Conservation (phyloP, 2,329 filamentous ascomycete genomes). For the Penicillium digitatum region DNA sequence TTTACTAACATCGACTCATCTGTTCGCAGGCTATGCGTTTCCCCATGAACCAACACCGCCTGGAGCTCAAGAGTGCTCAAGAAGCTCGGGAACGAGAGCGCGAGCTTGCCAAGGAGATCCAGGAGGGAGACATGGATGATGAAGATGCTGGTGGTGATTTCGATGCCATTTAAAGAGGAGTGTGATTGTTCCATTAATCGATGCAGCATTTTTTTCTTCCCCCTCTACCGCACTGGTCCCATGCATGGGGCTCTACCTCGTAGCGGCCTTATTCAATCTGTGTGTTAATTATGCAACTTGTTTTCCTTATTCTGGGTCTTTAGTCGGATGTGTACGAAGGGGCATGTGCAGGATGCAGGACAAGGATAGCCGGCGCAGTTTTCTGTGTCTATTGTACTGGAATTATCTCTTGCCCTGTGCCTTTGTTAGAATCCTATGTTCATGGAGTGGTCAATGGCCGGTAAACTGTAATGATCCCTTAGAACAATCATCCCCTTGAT, state of each 20-base stretch:
- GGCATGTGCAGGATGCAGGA: constrained; percentile 26
- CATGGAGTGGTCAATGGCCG: neutral
- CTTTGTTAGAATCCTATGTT: neutral
- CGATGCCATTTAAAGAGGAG: constrained; percentile 72
- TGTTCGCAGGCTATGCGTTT: constrained; percentile 82
- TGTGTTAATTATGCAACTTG: constrained; percentile 30
- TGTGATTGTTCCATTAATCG: constrained; percentile 16
- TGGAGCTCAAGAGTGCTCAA: constrained; percentile 96
- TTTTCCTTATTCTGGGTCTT: constrained; percentile 15
- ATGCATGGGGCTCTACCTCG: constrained; percentile 17
- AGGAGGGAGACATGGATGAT: constrained; percentile 94
- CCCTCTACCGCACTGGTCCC: constrained; percentile 10
- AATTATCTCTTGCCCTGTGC: constrained; percentile 19
- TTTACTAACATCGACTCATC: constrained; percentile 26
- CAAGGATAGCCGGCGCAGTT: constrained; percentile 26
- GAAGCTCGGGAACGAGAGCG: constrained; percentile 95
- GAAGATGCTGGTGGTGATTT: constrained; percentile 95
- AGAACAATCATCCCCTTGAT: neutral
- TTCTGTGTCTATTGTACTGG: constrained; percentile 28
- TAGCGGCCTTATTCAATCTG: constrained; percentile 22
- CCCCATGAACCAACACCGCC: constrained; percentile 97
- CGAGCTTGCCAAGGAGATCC: constrained; percentile 97
- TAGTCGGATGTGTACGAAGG: constrained; percentile 28
- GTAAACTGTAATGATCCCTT: neutral
- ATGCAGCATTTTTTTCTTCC: constrained; percentile 18